Evolutionary conservation across 805 yeast species (phyloP), one percentile per base, ranked within the genome.

Genomic region (Teunomyces funiuensis): DNA sequence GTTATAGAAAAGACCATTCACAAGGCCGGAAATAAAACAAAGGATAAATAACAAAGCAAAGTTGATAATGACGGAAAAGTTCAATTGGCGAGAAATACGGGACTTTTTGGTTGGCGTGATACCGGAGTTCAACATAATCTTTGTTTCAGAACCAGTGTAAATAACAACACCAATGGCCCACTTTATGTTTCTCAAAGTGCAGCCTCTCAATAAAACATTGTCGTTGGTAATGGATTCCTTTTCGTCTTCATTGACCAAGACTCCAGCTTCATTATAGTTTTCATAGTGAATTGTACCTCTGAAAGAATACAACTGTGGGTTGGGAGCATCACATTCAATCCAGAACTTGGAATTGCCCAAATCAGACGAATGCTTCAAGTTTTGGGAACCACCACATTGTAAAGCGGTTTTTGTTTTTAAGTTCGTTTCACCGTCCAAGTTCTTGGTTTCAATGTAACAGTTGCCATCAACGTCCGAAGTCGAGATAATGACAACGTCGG

Each of bases 121-220:
- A 57, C 93, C 93, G 2, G 91, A 74, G 60, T 86, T 86, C 46
- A 85, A 65, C 88, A 85, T 85, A 55, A 85, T 85, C 54, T 86
- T 86, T 3, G 95, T 77, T 49, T 86, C 93, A 34, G 72, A 73
- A 55, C 95, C 95, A 3, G 93, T 85, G 63, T 82, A 85, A 2
- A 78, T 69, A 13, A 85, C 93, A 19, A 85, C 54, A 42, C 93
- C 93, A 57, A 85, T 73, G 17, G 78, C 88, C 93, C 93, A 86
- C 60, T 82, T 83, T 1, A 93, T 85, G 55, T 86, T 86, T 65
- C 93, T 75, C 41, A 86, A 65, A n/a, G 78, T 71, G 53, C 88
- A 84, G 18, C 95, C 95, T 66, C 95, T 77, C 29, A 86, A 62
- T 30, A 86, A 62, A 58, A 85, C 54, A 55, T 85, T 85, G 57